phyloP scores from a whole-genome alignment of 495 filamentous ascomycete species.

The Neurospora terricola region DNA sequence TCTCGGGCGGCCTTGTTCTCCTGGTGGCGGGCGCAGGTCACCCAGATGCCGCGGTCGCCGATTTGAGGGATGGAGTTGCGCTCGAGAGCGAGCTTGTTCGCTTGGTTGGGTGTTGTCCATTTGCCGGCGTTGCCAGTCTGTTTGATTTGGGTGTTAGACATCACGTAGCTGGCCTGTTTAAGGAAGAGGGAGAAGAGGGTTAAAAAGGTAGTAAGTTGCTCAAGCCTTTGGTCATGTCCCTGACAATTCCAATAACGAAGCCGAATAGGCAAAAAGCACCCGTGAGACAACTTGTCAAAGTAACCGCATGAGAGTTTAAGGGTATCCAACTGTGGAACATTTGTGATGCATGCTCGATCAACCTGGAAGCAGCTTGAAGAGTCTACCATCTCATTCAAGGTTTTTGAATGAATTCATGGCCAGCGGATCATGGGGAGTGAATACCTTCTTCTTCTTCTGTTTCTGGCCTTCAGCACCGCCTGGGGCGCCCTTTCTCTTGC shows the following conservation, averaged over 20 bases:
- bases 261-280: not conserved
- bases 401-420: not conserved
- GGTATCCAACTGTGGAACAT: not conserved
- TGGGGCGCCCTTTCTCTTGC: constrained; percentile 21
- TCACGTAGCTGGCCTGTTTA: not conserved
- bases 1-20: constrained; percentile 73
- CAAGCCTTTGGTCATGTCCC: not conserved
- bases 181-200: not conserved
- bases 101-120: constrained; percentile 46
- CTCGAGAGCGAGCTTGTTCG: constrained; percentile 27
- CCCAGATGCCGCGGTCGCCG: constrained; percentile 81
- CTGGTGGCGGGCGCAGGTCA: constrained; percentile 72
- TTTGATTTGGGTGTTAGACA: not conserved
- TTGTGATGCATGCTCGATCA: not conserved
- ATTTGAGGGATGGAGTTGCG: constrained; percentile 43
- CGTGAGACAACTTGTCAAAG: not conserved
- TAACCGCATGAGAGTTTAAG: not conserved
- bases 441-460: constrained; percentile 27
- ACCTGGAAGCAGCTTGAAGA: not conserved
- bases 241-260: not conserved
- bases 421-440: not conserved
- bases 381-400: not conserved
- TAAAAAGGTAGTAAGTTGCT: not conserved
- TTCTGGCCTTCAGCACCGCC: constrained; percentile 4
- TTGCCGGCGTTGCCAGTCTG: constrained; percentile 42